These are phyloP conservation scores for Naganishia onofrii DNA, from an alignment of 768 basidiomycete genomes.

Conservation along the genomic window DNA sequence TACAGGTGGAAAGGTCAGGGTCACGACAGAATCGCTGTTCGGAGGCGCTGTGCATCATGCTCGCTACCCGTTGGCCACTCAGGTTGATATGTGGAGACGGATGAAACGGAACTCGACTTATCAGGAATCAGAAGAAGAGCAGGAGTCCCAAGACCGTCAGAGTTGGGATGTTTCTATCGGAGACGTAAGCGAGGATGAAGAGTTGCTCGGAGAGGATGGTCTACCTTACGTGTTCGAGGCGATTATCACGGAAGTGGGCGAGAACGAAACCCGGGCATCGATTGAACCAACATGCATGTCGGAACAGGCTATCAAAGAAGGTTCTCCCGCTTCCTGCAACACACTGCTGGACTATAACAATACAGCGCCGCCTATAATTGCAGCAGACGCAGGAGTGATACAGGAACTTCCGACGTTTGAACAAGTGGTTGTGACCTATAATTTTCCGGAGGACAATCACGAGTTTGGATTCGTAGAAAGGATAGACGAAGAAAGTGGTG, in stretches of 20 bases:
- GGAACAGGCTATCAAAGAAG: not conserved
- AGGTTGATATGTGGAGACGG: not conserved
- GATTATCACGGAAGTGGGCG: not conserved
- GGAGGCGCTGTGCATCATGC: not conserved
- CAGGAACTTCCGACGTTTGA: not conserved
- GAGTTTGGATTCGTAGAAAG: not conserved
- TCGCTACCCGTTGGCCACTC: not conserved
- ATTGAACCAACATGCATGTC: too few relatives aligned
- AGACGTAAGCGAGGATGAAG: not conserved
- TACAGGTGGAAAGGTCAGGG: not conserved
- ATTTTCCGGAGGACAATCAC: not conserved
- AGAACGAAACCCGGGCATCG: not conserved
- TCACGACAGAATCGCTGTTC: not conserved
- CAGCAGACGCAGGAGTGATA: too few relatives aligned
- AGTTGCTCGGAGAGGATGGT: conserved; percentile 17
- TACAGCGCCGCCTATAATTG: too few relatives aligned
- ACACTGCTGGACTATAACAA: not conserved
- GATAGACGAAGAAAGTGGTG: not conserved
- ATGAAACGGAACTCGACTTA: not conserved
- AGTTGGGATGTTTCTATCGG: not conserved
- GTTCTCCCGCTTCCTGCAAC: not conserved
- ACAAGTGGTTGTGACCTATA: not conserved
- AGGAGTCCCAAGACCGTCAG: not conserved
- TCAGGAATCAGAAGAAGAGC: not conserved
- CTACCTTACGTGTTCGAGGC: not conserved